A percentile compares a stretch with the other conserved stretches of the same genome.
phyloP scores from a whole-genome alignment of 768 basidiomycete genomes.

The Leucocoprinus birnbaumii region DNA sequence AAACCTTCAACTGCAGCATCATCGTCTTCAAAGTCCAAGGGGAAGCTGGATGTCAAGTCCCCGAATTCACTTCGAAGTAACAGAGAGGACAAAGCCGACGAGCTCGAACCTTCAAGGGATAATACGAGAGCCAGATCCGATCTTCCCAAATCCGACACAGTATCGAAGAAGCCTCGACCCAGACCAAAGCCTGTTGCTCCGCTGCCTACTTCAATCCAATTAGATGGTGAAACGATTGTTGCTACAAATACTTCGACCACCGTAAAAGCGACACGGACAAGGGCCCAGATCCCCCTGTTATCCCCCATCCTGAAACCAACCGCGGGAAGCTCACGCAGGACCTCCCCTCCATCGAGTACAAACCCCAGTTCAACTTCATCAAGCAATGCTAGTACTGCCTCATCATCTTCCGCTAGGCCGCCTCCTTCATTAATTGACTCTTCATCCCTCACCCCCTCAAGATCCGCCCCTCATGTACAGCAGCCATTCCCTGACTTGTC shows the following conservation, averaged over 20 bases:
- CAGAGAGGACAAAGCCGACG: background rate
- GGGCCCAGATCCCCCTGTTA: background rate
- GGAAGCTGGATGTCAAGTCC: background rate
- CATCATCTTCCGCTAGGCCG: conserved; percentile 6
- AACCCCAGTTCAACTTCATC: background rate
- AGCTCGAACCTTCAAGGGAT: background rate
- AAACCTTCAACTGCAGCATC: background rate
- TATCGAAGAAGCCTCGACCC: background rate
- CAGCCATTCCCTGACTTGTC: conserved; percentile 8
- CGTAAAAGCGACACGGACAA: conserved; percentile 9
- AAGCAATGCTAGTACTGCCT: background rate
- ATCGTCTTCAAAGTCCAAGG: background rate
- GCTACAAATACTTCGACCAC: background rate
- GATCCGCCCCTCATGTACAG: background rate
- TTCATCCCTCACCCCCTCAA: background rate
- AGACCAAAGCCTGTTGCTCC: background rate
- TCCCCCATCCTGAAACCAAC: conserved; percentile 2
- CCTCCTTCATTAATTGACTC: background rate
- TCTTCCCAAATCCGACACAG: background rate
- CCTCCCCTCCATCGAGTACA: background rate
- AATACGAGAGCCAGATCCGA: background rate
- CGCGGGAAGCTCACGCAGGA: background rate
- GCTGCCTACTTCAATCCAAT: background rate
- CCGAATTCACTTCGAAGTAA: background rate
- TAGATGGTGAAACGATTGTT: background rate